Evolutionary conservation across 352 stramenopile genomes (phyloP).

Genomic region (Phytophthora citricola): DNA sequence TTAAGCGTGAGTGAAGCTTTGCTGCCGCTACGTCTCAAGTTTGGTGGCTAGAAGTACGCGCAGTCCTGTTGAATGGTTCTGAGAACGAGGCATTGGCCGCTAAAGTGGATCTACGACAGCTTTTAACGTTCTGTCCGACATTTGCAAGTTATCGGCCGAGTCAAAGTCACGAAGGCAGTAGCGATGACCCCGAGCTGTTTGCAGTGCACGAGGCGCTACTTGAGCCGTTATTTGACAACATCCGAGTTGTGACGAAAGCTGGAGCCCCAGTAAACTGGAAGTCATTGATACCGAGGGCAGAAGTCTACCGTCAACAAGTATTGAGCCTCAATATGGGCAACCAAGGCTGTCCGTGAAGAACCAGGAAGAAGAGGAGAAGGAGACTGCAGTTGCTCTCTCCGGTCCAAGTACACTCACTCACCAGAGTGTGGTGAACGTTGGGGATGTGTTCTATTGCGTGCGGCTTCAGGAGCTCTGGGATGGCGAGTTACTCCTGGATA

Average conservation of each 20-base stretch:
- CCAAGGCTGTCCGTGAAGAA: conserved; percentile 19
- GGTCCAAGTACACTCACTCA: conserved; percentile 52
- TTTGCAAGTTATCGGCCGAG: conserved; percentile 67
- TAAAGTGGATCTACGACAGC: conserved; percentile 47
- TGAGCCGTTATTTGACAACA: conserved; percentile 44
- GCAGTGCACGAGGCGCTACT: conserved; percentile 65
- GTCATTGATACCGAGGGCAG: conserved; percentile 12
- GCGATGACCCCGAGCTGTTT: conserved; percentile 43
- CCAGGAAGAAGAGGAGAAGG: background rate
- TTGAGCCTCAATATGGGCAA: conserved; percentile 1
- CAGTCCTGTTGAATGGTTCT: conserved; percentile 27
- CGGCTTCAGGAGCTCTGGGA: conserved; percentile 71
- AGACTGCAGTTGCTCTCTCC: background rate
- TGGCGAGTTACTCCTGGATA: conserved; percentile 61
- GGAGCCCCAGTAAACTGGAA: conserved; percentile 16
- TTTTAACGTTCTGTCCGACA: conserved; percentile 41
- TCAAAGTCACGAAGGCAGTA: conserved; percentile 31
- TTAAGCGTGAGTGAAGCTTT: conserved; percentile 62
- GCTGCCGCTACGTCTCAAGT: conserved; percentile 51
- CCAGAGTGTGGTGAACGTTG: conserved; percentile 57
- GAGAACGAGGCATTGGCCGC: conserved; percentile 16
- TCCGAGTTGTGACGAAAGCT: conserved; percentile 20
- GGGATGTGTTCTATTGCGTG: conserved; percentile 60
- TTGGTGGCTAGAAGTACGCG: conserved; percentile 74
- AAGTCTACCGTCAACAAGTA: conserved; percentile 6